phyloP scores from a whole-genome alignment of 148 eudicot genomes.

The Amaranthus cruentus region DNA sequence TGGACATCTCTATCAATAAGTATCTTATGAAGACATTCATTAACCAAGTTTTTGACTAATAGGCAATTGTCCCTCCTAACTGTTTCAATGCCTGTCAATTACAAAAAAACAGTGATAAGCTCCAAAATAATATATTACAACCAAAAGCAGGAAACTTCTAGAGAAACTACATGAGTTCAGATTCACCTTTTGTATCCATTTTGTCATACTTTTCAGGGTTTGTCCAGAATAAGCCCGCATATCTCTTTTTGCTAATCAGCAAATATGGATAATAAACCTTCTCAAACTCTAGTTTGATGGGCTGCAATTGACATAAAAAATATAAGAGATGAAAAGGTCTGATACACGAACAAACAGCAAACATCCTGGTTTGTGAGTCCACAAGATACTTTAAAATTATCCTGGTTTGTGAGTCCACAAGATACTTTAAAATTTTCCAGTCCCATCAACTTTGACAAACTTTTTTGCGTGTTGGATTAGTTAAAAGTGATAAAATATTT shows the following conservation, averaged over 20 bases:
- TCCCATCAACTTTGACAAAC: slow-evolving; percentile 6
- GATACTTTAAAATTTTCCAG: neutral
- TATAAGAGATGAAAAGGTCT: neutral
- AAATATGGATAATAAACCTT: slow-evolving; percentile 93
- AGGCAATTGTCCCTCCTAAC: slow-evolving; percentile 96
- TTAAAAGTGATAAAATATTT: neutral
- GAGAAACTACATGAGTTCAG: slow-evolving; percentile 6
- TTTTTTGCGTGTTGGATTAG: neutral
- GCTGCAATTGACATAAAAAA: slow-evolving; percentile 41
- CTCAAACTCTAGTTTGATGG: slow-evolving; percentile 96
- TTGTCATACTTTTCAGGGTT: slow-evolving; percentile 82
- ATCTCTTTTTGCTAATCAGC: slow-evolving; percentile 95
- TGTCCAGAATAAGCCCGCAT: slow-evolving; percentile 95
- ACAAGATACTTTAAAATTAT: neutral
- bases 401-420: neutral
- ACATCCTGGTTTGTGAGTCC: neutral
- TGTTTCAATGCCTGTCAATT: slow-evolving; percentile 83
- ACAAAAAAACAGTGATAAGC: slow-evolving; percentile 15
- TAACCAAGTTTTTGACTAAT: slow-evolving; percentile 87
- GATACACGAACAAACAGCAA: slow-evolving; percentile 9
- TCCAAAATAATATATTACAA: slow-evolving; percentile 1
- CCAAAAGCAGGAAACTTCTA: neutral
- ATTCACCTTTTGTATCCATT: slow-evolving; percentile 94
- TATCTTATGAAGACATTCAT: slow-evolving; percentile 86
- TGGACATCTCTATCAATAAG: slow-evolving; percentile 90